phyloP scores from a whole-genome alignment of 805 yeast species.

The Starmerella vaccinii region DNA sequence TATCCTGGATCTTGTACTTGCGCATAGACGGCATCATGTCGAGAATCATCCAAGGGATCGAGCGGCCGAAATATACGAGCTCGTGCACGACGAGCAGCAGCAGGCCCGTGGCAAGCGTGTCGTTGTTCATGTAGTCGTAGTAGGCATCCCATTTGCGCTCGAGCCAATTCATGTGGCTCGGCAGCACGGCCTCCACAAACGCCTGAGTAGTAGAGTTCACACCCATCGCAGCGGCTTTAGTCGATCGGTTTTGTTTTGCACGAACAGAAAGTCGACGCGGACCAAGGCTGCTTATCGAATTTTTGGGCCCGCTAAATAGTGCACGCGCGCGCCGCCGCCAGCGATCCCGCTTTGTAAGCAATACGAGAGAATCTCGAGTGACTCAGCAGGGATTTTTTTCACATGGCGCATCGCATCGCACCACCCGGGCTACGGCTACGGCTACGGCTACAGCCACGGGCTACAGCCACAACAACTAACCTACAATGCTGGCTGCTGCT shows the following conservation, averaged over 20 bases:
- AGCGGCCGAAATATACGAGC: constrained; percentile 79
- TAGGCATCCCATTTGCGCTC: constrained; percentile 84
- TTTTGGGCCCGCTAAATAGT: background rate
- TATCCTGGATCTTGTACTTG: constrained; percentile 80
- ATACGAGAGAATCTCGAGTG: constrained; percentile 14
- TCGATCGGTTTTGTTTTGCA: too few species aligned
- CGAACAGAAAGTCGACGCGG: background rate
- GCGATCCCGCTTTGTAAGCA: constrained; percentile 14
- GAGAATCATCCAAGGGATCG: constrained; percentile 83
- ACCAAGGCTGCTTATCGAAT: background rate
- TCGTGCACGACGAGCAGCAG: constrained; percentile 78
- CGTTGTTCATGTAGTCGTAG: constrained; percentile 77
- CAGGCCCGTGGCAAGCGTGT: constrained; percentile 82
- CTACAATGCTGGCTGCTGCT: too few species aligned
- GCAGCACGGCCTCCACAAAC: constrained; percentile 12
- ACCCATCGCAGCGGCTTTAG: constrained; percentile 10
- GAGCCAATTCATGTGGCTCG: constrained; percentile 27
- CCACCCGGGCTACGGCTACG: background rate
- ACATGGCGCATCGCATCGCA: too few species aligned
- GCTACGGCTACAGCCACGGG: too few species aligned
- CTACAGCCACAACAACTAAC: too few species aligned
- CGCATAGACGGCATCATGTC: constrained; percentile 79
- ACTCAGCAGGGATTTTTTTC: background rate
- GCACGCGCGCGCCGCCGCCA: background rate
- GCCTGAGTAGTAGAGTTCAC: constrained; percentile 17